phyloP scores from a whole-genome alignment of 352 stramenopile species.

The Pythium folliculosum region DNA sequence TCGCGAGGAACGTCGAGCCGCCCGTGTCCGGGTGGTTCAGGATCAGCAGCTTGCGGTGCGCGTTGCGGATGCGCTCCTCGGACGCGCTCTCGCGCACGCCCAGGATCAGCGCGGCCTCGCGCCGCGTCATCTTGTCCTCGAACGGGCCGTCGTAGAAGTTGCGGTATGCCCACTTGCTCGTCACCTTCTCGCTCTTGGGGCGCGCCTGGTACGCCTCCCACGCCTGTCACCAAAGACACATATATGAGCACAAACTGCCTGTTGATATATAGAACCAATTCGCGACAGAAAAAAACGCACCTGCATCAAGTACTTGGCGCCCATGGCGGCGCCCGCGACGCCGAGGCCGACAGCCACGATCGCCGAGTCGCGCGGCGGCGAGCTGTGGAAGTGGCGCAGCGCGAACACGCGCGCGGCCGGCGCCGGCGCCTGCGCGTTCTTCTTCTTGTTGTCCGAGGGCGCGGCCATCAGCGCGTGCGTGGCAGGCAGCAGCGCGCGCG shows the following conservation, averaged over 20 bases:
- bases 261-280: neutral
- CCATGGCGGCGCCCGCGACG: conserved; percentile 67
- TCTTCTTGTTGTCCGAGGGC: conserved; percentile 2
- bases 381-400: conserved; percentile 61
- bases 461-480: neutral
- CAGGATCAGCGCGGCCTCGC: conserved; percentile 98
- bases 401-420: conserved; percentile 19
- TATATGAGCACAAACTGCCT: neutral
- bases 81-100: conserved; percentile 96
- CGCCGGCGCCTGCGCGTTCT: neutral
- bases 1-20: conserved; percentile 97
- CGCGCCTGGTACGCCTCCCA: conserved; percentile 75
- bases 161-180: conserved; percentile 72
- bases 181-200: conserved; percentile 59
- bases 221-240: conserved; percentile 34
- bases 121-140: conserved; percentile 98
- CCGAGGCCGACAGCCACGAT: conserved; percentile 66
- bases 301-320: conserved; percentile 80
- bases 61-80: conserved; percentile 96
- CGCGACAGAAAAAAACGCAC: conserved; percentile 26
- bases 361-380: conserved; percentile 59
- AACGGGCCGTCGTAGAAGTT: conserved; percentile 97
- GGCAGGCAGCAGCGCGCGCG: conserved; percentile 11
- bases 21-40: conserved; percentile 99
- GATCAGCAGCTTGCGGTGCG: conserved; percentile 97